phyloP scores from a whole-genome alignment of 1,284 basidiomycete genomes.

The Trichosporon ovoides region DNA sequence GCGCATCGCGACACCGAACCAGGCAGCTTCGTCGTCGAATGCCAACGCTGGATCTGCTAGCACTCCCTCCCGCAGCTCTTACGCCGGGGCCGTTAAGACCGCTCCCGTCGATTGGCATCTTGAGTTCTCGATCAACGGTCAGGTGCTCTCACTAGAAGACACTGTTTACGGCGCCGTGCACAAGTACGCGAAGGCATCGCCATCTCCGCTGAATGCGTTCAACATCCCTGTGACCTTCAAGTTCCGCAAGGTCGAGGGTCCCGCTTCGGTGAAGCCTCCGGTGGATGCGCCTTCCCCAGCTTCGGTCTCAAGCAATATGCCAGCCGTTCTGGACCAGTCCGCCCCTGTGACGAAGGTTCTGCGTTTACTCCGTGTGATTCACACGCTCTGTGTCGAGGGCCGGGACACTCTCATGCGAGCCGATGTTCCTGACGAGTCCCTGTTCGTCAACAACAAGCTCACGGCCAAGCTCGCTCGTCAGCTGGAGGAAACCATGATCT shows the following conservation, averaged over 20 bases:
- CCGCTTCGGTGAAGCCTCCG: slow-evolving; percentile 53
- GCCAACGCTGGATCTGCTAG: slow-evolving; percentile 25
- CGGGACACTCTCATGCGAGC: slow-evolving; percentile 22
- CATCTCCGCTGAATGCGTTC: slow-evolving; percentile 16
- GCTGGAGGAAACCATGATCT: slow-evolving; percentile 96
- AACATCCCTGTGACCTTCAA: slow-evolving; percentile 56
- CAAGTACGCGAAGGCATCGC: slow-evolving; percentile 24
- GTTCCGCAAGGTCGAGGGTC: slow-evolving; percentile 86
- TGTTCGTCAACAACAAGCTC: slow-evolving; percentile 96
- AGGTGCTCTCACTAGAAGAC: slow-evolving; percentile 72
- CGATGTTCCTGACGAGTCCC: slow-evolving; percentile 58
- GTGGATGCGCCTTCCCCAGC: slow-evolving; percentile 39
- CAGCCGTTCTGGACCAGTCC: slow-evolving; percentile 73
- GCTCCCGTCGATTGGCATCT: slow-evolving; percentile 94
- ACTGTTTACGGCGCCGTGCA: slow-evolving; percentile 96
- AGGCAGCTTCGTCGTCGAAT: slow-evolving; percentile 25
- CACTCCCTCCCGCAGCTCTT: slow-evolving; percentile 59
- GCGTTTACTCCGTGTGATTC: slow-evolving; percentile 78
- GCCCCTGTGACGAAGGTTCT: slow-evolving; percentile 85
- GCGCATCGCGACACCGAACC: slow-evolving; percentile 77
- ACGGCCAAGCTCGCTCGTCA: slow-evolving; percentile 97
- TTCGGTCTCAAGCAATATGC: slow-evolving; percentile 43
- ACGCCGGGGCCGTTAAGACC: slow-evolving; percentile 87
- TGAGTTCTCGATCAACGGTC: slow-evolving; percentile 86
- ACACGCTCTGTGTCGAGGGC: slow-evolving; percentile 63